Percentiles rank a stretch among this genome's conserved stretches.
Evolutionary conservation across 75 land plant species (phyloP).

Genomic region (Azolla pinnata): DNA sequence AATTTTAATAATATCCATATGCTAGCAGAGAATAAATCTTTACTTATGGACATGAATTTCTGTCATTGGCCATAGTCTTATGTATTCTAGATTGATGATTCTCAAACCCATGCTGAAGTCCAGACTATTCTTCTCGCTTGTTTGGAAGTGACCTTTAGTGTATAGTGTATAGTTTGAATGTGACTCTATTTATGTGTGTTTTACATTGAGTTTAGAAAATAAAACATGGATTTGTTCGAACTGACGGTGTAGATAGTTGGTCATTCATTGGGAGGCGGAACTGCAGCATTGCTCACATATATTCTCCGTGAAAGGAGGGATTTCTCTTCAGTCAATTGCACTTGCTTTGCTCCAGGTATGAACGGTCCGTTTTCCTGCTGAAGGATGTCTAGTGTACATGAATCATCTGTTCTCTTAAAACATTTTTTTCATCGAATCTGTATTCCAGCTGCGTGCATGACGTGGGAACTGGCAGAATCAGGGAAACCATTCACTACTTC

Average conservation of each 20-base stretch:
- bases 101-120: no score
- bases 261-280: slow-evolving; percentile 97
- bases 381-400: background rate
- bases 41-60: no score
- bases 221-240: slow-evolving; percentile 1
- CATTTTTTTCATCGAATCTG: background rate
- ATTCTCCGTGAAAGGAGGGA: slow-evolving; percentile 73
- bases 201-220: no score
- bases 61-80: no score
- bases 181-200: no score
- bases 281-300: slow-evolving; percentile 91
- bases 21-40: no score
- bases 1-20: no score
- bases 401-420: no score
- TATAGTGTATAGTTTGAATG: no score
- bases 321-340: slow-evolving; percentile 58
- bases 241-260: slow-evolving; percentile 95
- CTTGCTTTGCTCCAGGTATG: slow-evolving; percentile 96
- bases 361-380: background rate
- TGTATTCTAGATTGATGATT: no score
- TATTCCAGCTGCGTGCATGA: slow-evolving; percentile 94
- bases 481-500: slow-evolving; percentile 76
- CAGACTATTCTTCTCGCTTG: no score
- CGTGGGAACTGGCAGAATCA: slow-evolving; percentile 97
- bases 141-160: no score